A percentile compares a stretch with the other conserved stretches of the same genome.
phyloP scores from a whole-genome alignment of 192 early-diverging fungal species.

The Endogone sp. region DNA sequence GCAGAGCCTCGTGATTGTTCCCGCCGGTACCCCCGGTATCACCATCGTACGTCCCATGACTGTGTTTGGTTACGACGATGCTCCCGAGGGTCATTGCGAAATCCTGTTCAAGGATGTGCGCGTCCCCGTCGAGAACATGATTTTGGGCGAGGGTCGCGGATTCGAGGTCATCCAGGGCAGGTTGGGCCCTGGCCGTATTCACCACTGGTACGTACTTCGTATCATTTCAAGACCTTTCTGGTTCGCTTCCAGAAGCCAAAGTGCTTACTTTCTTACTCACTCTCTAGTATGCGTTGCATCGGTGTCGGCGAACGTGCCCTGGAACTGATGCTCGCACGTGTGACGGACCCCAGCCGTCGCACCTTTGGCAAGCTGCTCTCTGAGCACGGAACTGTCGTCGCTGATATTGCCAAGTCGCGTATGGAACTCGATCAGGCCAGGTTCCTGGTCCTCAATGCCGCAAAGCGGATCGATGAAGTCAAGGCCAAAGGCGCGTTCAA shows the following conservation, averaged over 20 bases:
- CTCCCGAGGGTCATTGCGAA: slow-evolving; percentile 95
- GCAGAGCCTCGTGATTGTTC: slow-evolving; percentile 89
- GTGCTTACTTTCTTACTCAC: background rate
- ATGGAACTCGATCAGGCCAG: slow-evolving; percentile 91
- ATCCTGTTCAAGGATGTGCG: slow-evolving; percentile 86
- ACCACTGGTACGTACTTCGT: slow-evolving; percentile 83
- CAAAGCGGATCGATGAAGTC: slow-evolving; percentile 83
- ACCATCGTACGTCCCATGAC: slow-evolving; percentile 79
- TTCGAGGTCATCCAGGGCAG: slow-evolving; percentile 98
- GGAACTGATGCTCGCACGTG: slow-evolving; percentile 78
- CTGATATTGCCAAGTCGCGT: slow-evolving; percentile 80
- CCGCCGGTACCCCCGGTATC: slow-evolving; percentile 78
- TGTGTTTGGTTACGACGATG: slow-evolving; percentile 95
- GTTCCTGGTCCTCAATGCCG: slow-evolving; percentile 90
- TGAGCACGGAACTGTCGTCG: slow-evolving; percentile 78
- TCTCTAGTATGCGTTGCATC: slow-evolving; percentile 77
- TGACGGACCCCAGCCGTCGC: slow-evolving; percentile 70
- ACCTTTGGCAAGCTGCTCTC: slow-evolving; percentile 87
- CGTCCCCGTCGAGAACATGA: slow-evolving; percentile 82
- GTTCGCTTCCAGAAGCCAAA: background rate
- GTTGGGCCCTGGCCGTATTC: slow-evolving; percentile 94
- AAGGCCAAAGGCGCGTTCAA: slow-evolving; percentile 88
- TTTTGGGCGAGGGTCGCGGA: slow-evolving; percentile 94
- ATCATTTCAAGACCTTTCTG: no score
- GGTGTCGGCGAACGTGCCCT: slow-evolving; percentile 92